These are phyloP conservation scores for Plasmodium vinckei DNA, from an alignment of 169 alveolate genomes.

Conservation along the genomic window DNA sequence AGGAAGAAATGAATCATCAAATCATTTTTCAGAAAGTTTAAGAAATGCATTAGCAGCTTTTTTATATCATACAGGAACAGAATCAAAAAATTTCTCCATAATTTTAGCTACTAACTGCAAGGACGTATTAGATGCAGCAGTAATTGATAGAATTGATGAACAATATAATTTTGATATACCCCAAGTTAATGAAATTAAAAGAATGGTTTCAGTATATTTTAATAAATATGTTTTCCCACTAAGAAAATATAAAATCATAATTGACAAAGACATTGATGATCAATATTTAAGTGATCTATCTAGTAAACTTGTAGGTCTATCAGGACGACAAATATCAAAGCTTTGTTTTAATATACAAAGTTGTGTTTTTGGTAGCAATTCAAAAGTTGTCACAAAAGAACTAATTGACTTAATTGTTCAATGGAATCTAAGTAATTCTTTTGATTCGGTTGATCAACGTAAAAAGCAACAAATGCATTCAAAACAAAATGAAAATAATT, in stretches of 20 bases:
- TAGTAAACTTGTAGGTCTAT: constrained; percentile 92
- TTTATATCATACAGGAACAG: constrained; percentile 97
- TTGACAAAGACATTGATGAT: constrained; percentile 87
- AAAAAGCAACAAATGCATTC: not conserved
- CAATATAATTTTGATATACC: constrained; percentile 95
- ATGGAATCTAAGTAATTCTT: constrained; percentile 63
- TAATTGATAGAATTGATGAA: constrained; percentile 96
- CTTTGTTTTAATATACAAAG: constrained; percentile 66
- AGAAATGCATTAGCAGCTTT: constrained; percentile 94
- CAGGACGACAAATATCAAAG: constrained; percentile 96
- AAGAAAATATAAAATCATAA: constrained; percentile 78
- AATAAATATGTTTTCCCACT: constrained; percentile 90
- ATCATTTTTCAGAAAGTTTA: constrained; percentile 92
- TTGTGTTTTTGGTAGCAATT: constrained; percentile 74
- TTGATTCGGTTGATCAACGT: constrained; percentile 2
- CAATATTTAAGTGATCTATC: constrained; percentile 88
- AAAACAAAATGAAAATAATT: not conserved
- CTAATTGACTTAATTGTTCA: constrained; percentile 51
- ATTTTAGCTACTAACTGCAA: constrained; percentile 97
- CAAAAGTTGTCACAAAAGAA: constrained; percentile 70
- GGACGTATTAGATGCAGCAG: constrained; percentile 95
- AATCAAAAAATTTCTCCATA: constrained; percentile 92
- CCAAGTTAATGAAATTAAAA: constrained; percentile 90
- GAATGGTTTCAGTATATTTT: constrained; percentile 93
- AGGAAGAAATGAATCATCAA: constrained; percentile 87